Percentiles rank a stretch among this genome's conserved stretches.
phyloP scores from a whole-genome alignment of 2,329 filamentous ascomycete genomes.

The Elsinoe fawcettii region DNA sequence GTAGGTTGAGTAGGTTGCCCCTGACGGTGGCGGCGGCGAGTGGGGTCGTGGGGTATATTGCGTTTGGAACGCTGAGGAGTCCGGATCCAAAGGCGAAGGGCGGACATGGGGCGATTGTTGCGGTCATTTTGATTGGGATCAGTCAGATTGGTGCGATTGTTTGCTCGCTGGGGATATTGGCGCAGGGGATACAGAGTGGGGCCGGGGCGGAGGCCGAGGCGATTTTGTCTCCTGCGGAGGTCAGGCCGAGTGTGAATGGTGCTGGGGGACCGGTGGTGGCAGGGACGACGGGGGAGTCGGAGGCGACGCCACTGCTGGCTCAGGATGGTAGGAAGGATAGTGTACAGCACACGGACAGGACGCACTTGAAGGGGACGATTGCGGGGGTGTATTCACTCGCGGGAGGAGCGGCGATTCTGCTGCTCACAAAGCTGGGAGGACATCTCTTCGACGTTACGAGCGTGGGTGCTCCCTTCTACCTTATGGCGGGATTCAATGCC shows the following conservation, averaged over 20 bases:
- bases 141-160: slow-evolving; percentile 96
- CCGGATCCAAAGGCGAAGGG: slow-evolving; percentile 63
- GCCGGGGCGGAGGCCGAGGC: too few species aligned
- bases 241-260: not conserved
- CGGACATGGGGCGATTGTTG: slow-evolving; percentile 46
- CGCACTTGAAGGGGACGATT: slow-evolving; percentile 81
- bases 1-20: slow-evolving; percentile 52
- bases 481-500: slow-evolving; percentile 85
- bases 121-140: slow-evolving; percentile 74
- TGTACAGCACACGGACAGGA: slow-evolving; percentile 18
- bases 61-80: slow-evolving; percentile 67
- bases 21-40: slow-evolving; percentile 62
- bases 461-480: slow-evolving; percentile 77
- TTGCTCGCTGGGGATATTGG: slow-evolving; percentile 82
- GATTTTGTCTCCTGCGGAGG: not conserved
- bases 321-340: not conserved
- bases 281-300: not conserved
- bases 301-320: slow-evolving; percentile 15
- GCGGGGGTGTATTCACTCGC: slow-evolving; percentile 89
- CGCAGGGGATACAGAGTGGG: slow-evolving; percentile 60
- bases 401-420: slow-evolving; percentile 79
- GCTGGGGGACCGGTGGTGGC: not conserved
- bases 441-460: slow-evolving; percentile 71
- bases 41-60: slow-evolving; percentile 69
- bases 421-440: slow-evolving; percentile 87